These are phyloP conservation scores for Phlyctochytrium bullatum DNA, from an alignment of 192 early-diverging fungal species.

Conservation along the genomic window DNA sequence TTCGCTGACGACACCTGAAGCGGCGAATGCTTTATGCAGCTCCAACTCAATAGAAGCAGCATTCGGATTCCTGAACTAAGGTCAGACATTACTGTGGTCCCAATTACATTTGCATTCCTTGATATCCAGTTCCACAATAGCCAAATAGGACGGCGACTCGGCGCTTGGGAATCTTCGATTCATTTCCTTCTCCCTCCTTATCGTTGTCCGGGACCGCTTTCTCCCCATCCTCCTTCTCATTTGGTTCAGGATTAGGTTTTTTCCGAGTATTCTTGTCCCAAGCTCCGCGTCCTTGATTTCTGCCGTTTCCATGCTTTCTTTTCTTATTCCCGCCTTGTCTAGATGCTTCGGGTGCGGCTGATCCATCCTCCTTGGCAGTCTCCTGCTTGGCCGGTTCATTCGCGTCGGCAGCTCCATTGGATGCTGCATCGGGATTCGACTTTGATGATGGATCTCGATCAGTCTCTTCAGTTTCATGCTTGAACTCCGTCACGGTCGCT, in stretches of 20 bases:
- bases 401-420: too few relatives aligned
- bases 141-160: conserved; percentile 88
- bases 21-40: conserved; percentile 81
- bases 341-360: too few relatives aligned
- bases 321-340: too few relatives aligned
- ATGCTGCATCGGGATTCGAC: too few relatives aligned
- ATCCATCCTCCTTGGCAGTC: too few relatives aligned
- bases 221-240: background rate
- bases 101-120: conserved; percentile 95
- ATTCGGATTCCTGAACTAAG: conserved; percentile 60
- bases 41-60: conserved; percentile 78
- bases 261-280: too few relatives aligned
- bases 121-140: conserved; percentile 93
- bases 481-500: too few relatives aligned
- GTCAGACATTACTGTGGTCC: too few relatives aligned
- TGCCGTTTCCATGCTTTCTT: background rate
- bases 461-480: too few relatives aligned
- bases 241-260: background rate
- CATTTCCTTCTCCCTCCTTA: background rate
- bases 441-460: too few relatives aligned
- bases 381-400: too few relatives aligned
- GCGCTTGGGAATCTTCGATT: conserved; percentile 67
- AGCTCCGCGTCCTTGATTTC: background rate
- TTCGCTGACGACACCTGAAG: conserved; percentile 76
- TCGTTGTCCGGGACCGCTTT: background rate